phyloP scores from a whole-genome alignment of 2,329 filamentous ascomycete species.

The Xylariaceae sp. region DNA sequence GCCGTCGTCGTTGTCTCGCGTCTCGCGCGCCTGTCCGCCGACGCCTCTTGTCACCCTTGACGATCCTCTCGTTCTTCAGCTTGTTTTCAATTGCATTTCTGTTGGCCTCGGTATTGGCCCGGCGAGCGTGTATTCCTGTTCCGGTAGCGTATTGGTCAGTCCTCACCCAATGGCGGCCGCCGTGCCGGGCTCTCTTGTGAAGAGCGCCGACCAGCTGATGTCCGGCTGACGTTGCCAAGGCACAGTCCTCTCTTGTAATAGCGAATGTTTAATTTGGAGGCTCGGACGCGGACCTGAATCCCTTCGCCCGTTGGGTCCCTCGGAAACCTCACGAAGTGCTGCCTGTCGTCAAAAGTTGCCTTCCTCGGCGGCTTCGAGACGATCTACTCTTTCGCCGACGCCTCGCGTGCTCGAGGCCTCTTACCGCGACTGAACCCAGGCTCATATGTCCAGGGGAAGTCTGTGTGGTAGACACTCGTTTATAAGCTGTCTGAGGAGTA shows the following conservation, averaged over 20 bases:
- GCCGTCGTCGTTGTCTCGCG: conserved; percentile 11
- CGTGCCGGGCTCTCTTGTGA: conserved; percentile 7
- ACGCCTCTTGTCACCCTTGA: conserved; percentile 12
- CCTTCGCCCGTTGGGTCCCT: neutral
- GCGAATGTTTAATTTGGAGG: conserved; percentile 25
- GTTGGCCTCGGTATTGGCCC: conserved; percentile 20
- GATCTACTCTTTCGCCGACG: neutral
- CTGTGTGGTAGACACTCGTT: conserved; percentile 14
- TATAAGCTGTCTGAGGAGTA: conserved; percentile 3
- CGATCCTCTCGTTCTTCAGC: conserved; percentile 8
- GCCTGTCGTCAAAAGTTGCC: conserved; percentile 13
- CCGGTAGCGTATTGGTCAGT: conserved; percentile 38
- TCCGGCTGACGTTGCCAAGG: no score
- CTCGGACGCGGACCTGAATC: conserved; percentile 11
- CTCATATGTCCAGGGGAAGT: conserved; percentile 11
- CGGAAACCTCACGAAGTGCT: conserved; percentile 8
- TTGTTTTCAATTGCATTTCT: conserved; percentile 6
- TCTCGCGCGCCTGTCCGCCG: conserved; percentile 13
- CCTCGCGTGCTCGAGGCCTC: neutral
- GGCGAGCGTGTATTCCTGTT: conserved; percentile 19
- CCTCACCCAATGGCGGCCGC: conserved; percentile 21
- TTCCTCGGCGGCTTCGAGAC: conserved; percentile 3
- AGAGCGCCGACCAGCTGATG: conserved; percentile 14
- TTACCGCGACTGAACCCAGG: conserved; percentile 6
- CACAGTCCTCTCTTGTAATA: conserved; percentile 23